Conservation (phyloP, 352 stramenopile species). For the Phytopythium kandeliae region DNA sequence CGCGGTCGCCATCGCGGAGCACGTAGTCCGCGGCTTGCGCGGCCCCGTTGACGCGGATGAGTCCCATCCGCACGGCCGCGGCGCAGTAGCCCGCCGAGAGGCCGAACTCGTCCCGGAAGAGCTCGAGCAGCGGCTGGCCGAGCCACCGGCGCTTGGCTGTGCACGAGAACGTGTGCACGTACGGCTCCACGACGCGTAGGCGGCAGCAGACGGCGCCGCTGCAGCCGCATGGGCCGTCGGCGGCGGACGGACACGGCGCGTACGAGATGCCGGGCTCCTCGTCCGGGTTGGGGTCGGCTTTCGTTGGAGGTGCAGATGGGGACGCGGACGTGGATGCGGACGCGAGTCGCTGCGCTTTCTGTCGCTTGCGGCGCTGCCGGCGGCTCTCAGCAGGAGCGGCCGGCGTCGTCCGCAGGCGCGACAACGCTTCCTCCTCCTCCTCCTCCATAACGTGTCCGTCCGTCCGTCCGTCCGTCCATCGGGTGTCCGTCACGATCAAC, state of each 20-base stretch:
- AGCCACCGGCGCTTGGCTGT: conserved; percentile 91
- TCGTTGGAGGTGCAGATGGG: no score
- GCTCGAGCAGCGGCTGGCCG: conserved; percentile 69
- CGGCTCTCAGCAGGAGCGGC: no score
- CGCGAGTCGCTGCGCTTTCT: conserved; percentile 29
- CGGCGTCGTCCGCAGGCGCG: not conserved
- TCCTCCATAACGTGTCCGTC: no score
- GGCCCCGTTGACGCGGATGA: conserved; percentile 84
- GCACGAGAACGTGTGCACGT: conserved; percentile 89
- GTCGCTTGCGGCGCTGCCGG: conserved; percentile 37
- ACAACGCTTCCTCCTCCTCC: not conserved
- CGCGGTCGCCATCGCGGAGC: conserved; percentile 80
- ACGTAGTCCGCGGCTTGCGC: conserved; percentile 41
- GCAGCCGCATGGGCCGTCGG: not conserved
- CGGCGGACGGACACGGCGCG: not conserved
- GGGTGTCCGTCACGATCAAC: no score
- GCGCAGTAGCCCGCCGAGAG: conserved; percentile 40
- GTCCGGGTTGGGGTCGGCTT: no score
- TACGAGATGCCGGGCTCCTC: not conserved
- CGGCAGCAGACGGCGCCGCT: conserved; percentile 18
- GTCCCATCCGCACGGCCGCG: conserved; percentile 71
- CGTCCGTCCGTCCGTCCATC: no score
- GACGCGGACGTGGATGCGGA: conserved; percentile 3
- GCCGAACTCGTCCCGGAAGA: conserved; percentile 67
- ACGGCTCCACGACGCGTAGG: conserved; percentile 69